Percentiles rank a stretch among this genome's conserved stretches.
Evolutionary conservation across 768 basidiomycete species (phyloP).

Genomic region (Trametes sanguinea): DNA sequence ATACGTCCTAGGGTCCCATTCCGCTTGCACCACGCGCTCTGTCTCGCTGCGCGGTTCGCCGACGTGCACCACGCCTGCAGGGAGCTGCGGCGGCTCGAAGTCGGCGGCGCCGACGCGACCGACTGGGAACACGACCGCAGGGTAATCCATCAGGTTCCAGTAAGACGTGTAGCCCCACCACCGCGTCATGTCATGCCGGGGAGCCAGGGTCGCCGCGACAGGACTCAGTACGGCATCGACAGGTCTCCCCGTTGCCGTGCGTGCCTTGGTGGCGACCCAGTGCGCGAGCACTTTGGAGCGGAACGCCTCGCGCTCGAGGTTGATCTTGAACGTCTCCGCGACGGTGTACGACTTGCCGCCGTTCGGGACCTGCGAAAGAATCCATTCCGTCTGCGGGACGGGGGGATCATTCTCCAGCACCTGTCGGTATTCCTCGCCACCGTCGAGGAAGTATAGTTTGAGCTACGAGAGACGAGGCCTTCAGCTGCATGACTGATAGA

Average conservation of each 20-base stretch:
- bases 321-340: constrained; percentile 48
- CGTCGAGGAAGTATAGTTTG: constrained; percentile 53
- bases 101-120: constrained; percentile 37
- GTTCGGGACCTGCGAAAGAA: constrained; percentile 41
- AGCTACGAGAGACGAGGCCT: constrained; percentile 6
- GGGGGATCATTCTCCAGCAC: constrained; percentile 40
- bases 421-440: constrained; percentile 46
- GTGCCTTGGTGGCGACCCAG: constrained; percentile 44
- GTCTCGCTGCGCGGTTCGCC: constrained; percentile 36
- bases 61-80: constrained; percentile 8
- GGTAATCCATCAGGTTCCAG: constrained; percentile 55
- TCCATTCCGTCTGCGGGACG: constrained; percentile 48
- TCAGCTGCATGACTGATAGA: constrained; percentile 23
- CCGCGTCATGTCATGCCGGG: constrained; percentile 48
- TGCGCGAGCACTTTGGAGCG: constrained; percentile 42
- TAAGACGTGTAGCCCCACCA: constrained; percentile 55
- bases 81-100: constrained; percentile 21
- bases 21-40: constrained; percentile 38
- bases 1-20: constrained; percentile 47
- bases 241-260: constrained; percentile 44
- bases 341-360: constrained; percentile 40
- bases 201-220: constrained; percentile 47
- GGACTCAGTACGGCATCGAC: constrained; percentile 53
- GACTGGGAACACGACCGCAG: constrained; percentile 50
- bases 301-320: constrained; percentile 45